Evolutionary conservation across 352 stramenopile species (phyloP), one percentile per base, ranked within the genome.

Genomic region (Pythium pyrilobum): DNA sequence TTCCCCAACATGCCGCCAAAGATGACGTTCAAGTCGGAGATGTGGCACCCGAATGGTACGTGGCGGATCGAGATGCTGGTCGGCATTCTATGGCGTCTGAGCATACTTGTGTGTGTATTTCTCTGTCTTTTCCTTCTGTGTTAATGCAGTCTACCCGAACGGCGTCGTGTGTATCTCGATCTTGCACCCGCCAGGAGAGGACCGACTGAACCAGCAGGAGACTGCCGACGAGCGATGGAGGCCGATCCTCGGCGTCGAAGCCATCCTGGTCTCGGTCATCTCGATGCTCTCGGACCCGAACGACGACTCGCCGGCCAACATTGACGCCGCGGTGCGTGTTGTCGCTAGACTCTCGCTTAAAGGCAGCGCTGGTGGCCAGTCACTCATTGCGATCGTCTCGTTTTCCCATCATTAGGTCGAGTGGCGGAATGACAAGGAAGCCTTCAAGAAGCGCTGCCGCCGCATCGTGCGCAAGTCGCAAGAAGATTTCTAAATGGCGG

Each of bases 231-330:
- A 99, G 76, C 86, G 96, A 71, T 99, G 97, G 97, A 84, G 96
- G 57, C 97, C 97, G 18, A 99, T 99, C 64, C 81, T 99, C 29
- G 96, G 93, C 49, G 95, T 98, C 41, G 93, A 98, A 67, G 82
- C 89, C 50, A 97, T 98, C 51, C 74, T 98, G 47, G 84, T 98
- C 33, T 97, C 86, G 39, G 92, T 98, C 25, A 98, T 99, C 69
- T 99, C 94, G 6, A 99, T 99, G 97, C 87, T 99, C 15, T 98
- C 86, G 43, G 97, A 99, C 80, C 97, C 97, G 23, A 99, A 99
- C 77, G 96, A 99, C 69, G 95, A 99, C 43, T 98, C 91, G 42
- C 97, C 97, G 2, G 97, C 97, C n/a, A 99, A 99, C 81, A 97
- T 99, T 59, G 97, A 99, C 71, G 97, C 97, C 20, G 97, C 97